These are phyloP conservation scores for Paragyromitra xinjiangensis DNA, from an alignment of 495 filamentous ascomycete species.

Conservation along the genomic window DNA sequence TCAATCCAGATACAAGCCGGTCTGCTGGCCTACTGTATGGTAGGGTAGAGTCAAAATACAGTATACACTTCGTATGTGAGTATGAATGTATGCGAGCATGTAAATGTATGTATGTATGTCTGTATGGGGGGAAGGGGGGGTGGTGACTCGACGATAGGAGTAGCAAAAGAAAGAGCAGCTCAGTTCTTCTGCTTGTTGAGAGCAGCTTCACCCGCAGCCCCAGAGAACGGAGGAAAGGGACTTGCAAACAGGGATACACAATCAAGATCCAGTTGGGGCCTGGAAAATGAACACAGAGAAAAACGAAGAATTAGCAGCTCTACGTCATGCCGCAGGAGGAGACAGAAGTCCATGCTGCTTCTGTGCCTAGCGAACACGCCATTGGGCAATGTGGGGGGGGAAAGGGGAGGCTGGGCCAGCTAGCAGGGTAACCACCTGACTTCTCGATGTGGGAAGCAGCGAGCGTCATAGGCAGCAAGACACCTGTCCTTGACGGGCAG, in stretches of 20 bases:
- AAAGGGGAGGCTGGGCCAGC: conserved; percentile 8
- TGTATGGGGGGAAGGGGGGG: not conserved
- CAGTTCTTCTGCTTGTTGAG: not conserved
- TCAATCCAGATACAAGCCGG: conserved; percentile 7
- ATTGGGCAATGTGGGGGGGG: conserved; percentile 24
- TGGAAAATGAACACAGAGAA: conserved; percentile 26
- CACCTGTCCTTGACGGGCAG: conserved; percentile 38
- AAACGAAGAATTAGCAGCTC: conserved; percentile 34
- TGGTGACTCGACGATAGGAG: not conserved
- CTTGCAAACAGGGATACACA: conserved; percentile 51
- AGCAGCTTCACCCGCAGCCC: not conserved
- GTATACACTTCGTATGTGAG: conserved; percentile 2
- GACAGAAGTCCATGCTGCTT: conserved; percentile 40
- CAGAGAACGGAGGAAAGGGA: conserved; percentile 46
- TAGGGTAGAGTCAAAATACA: conserved; percentile 12
- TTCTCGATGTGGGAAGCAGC: conserved; percentile 38
- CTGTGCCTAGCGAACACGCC: conserved; percentile 42
- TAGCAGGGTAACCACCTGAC: conserved; percentile 53
- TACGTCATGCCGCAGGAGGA: conserved; percentile 49
- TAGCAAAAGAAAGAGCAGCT: conserved; percentile 4
- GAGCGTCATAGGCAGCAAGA: conserved; percentile 44
- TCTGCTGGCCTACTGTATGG: conserved; percentile 7
- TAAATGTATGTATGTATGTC: not conserved
- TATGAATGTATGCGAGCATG: not conserved
- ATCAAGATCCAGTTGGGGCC: conserved; percentile 53